A percentile compares a stretch with the other conserved stretches of the same genome.
These are phyloP conservation scores for Trichaptum fuscoviolaceum DNA, from an alignment of 768 basidiomycete species.

Conservation along the genomic window DNA sequence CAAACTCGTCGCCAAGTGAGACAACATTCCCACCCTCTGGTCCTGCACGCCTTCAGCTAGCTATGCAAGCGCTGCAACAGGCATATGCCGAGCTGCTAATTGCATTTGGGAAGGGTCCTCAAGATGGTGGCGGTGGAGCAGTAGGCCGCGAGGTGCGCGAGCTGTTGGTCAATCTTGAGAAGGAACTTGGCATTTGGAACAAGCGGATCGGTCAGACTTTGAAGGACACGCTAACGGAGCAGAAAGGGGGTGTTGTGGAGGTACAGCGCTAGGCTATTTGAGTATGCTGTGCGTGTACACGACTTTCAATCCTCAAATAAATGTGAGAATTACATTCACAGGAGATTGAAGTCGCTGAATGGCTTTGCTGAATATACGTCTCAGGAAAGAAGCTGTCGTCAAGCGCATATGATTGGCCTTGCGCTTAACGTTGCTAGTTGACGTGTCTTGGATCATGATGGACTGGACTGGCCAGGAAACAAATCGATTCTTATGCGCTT, in stretches of 20 bases:
- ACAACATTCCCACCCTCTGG: conserved; percentile 62
- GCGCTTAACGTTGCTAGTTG: too few species aligned
- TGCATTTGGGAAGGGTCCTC: conserved; percentile 54
- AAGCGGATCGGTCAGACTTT: conserved; percentile 53
- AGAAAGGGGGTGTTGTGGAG: not conserved
- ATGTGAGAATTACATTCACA: not conserved
- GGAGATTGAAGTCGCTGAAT: not conserved
- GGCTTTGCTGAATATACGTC: not conserved
- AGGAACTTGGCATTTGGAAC: conserved; percentile 69
- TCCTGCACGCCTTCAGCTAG: conserved; percentile 53
- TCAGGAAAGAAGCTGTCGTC: not conserved
- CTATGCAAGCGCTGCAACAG: conserved; percentile 55
- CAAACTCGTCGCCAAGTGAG: conserved; percentile 5
- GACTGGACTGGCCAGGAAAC: too few species aligned
- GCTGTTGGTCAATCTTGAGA: conserved; percentile 55
- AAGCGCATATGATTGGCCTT: too few species aligned
- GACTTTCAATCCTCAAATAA: not conserved
- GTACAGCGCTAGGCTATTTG: not conserved
- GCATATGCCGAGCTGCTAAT: conserved; percentile 58
- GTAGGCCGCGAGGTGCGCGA: conserved; percentile 62
- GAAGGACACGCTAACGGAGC: conserved; percentile 30
- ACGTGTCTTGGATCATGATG: too few species aligned
- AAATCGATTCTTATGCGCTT: too few species aligned
- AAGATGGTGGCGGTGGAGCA: conserved; percentile 60
- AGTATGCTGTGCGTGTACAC: not conserved